Evolutionary conservation across 176 grass and related monocot species (phyloP).

Genomic region (Otatea glauca): DNA sequence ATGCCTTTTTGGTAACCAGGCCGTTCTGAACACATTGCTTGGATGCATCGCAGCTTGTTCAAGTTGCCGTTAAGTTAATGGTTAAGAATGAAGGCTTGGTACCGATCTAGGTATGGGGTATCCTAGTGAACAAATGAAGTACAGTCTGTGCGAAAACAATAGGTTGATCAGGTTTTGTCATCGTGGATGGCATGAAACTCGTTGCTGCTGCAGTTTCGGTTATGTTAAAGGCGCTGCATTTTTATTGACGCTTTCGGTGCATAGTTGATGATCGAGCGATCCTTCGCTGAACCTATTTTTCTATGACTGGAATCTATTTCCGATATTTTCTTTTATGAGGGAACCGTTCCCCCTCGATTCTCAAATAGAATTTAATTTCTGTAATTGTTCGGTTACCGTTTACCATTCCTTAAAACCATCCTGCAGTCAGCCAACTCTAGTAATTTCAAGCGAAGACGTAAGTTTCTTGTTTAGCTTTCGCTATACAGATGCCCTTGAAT

Average conservation of each 20-base stretch:
- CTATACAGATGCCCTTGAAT: neutral
- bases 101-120: neutral
- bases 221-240: neutral
- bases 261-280: neutral
- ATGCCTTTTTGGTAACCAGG: neutral
- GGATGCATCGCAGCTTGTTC: neutral
- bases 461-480: neutral
- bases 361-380: neutral
- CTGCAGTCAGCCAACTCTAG: neutral
- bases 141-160: neutral
- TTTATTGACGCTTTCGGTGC: too few species aligned
- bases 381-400: neutral
- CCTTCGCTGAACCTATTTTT: conserved; percentile 1
- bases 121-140: neutral
- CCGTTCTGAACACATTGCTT: too few species aligned
- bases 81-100: neutral
- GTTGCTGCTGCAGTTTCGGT: neutral
- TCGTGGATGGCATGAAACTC: conserved; percentile 29
- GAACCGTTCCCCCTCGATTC: neutral
- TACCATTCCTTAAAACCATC: too few species aligned
- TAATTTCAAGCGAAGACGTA: neutral
- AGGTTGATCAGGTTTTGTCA: neutral
- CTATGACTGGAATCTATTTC: neutral
- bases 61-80: neutral
- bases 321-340: neutral